Base-by-base conservation (phyloP, 352 stramenopile species). In the Globisporangium solare region DNA sequence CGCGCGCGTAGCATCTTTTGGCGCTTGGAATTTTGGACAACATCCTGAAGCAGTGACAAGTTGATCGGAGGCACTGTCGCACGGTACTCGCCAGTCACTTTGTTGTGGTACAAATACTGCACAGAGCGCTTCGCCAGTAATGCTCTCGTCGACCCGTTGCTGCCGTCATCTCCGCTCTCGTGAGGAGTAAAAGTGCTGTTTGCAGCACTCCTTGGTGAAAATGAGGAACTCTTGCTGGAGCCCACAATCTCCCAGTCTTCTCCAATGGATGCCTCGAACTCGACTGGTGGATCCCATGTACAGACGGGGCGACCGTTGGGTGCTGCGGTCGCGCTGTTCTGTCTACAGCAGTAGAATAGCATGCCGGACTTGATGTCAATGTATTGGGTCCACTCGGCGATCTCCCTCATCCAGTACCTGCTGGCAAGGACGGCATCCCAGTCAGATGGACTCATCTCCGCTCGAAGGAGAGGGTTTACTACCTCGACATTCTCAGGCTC, bases 321-420 rank as follows among this genome's bases (percentile, higher is more conserved):
- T 17, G 37, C 37, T 12, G 54, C 41, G 41, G 1, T 54, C 35
- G 31, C 18, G 47, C 15, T 18, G 24, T 5, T 27, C 24, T 27
- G 24, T 45, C 18, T 17, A 18, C 52, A 73, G 13, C 66, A 64
- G 60, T 83, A 87, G 47, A 88, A 89, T 20, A 77, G 72, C 21
- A 68, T 49, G 51, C 83, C 77, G 1, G 75, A 78, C 24, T 55
- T 46, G 0, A 69, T 56, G 43, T 93, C 81, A 8, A 93, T 60
- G 51, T 89, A 93, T 49, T 90, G 82, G 17, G 72, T 83, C 83
- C 83, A 93, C 31, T 89, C 79, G 11, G 77, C 79, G 7, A 93
- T 58, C 7, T 64, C 70, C 0, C 78, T 77, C 71, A 93, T 83
- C 35, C 57, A 68, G 51, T 73, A 84, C 8, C 71, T 70, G 12